Percentiles rank a stretch among this genome's conserved stretches.
These are phyloP conservation scores for Apiospora kogelbergensis DNA, from an alignment of 2,329 filamentous ascomycete species.

Conservation along the genomic window DNA sequence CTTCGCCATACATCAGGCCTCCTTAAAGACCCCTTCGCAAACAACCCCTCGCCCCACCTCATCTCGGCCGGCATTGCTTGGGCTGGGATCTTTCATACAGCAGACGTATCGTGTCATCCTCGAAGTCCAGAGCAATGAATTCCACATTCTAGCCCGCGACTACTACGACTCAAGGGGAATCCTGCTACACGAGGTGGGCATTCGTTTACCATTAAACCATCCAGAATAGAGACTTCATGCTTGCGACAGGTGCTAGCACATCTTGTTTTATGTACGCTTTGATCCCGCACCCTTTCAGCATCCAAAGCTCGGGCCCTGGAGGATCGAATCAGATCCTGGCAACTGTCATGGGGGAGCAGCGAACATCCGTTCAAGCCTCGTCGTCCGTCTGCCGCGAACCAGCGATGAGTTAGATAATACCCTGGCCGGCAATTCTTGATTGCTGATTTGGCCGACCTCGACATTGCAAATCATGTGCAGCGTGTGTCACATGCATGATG, in stretches of 20 bases:
- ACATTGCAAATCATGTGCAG: too few species aligned
- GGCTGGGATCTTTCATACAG: not conserved
- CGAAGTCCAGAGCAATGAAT: too few species aligned
- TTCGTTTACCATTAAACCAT: not conserved
- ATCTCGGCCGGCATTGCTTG: not conserved
- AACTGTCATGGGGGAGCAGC: not conserved
- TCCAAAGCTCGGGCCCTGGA: not conserved
- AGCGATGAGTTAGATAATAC: too few species aligned
- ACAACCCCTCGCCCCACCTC: too few species aligned
- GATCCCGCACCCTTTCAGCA: not conserved
- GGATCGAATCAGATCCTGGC: not conserved
- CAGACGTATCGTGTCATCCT: not conserved
- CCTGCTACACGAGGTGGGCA: not conserved
- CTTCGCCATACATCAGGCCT: not conserved
- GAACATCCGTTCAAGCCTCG: not conserved
- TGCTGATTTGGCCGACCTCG: too few species aligned
- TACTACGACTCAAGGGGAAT: not conserved
- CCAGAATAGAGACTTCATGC: not conserved
- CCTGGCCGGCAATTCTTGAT: too few species aligned
- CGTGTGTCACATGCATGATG: too few species aligned
- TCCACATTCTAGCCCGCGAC: not conserved
- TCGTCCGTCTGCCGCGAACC: too few species aligned
- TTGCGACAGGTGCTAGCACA: not conserved
- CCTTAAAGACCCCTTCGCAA: too few species aligned
- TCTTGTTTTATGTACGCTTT: constrained; percentile 5